These are phyloP conservation scores for Pseudogymnoascus sp. DNA, from an alignment of 2,329 filamentous ascomycete species.

Conservation along the genomic window DNA sequence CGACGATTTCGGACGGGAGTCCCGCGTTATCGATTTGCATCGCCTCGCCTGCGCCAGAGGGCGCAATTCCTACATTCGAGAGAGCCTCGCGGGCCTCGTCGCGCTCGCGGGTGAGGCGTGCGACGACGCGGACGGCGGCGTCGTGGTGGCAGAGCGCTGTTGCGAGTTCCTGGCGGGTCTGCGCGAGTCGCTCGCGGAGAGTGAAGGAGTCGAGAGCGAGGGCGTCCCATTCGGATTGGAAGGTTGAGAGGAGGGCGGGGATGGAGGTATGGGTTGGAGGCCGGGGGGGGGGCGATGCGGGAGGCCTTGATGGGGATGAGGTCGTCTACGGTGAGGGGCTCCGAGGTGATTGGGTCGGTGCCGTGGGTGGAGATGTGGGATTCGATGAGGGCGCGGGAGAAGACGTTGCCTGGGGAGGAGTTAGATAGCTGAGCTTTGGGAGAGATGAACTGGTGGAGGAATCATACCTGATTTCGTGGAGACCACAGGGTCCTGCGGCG, in stretches of 20 bases:
- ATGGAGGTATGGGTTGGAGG: conserved; percentile 86
- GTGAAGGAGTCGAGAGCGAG: conserved; percentile 88
- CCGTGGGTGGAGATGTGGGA: conserved; percentile 90
- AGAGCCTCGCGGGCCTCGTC: conserved; percentile 89
- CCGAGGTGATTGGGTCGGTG: conserved; percentile 84
- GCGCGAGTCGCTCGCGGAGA: conserved; percentile 78
- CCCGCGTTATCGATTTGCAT: conserved; percentile 88
- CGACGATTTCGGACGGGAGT: conserved; percentile 64
- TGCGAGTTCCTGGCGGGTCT: conserved; percentile 88
- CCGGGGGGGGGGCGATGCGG: conserved; percentile 78
- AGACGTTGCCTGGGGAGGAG: conserved; percentile 63
- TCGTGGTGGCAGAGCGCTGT: conserved; percentile 95
- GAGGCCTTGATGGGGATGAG: conserved; percentile 80
- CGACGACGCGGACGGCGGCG: conserved; percentile 92
- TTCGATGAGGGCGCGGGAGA: conserved; percentile 91
- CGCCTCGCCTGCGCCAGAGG: conserved; percentile 61
- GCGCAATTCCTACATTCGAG: conserved; percentile 72
- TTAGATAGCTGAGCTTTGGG: conserved; percentile 17
- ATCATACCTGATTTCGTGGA: conserved; percentile 85
- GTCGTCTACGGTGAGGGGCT: conserved; percentile 77
- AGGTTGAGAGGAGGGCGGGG: conserved; percentile 84
- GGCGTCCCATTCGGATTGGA: conserved; percentile 98
- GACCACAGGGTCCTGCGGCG: conserved; percentile 87
- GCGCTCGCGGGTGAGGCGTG: conserved; percentile 79
- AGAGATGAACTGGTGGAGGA: conserved; percentile 15